phyloP scores from a whole-genome alignment of 257 asterid genomes.

The Jacaranda copaia region DNA sequence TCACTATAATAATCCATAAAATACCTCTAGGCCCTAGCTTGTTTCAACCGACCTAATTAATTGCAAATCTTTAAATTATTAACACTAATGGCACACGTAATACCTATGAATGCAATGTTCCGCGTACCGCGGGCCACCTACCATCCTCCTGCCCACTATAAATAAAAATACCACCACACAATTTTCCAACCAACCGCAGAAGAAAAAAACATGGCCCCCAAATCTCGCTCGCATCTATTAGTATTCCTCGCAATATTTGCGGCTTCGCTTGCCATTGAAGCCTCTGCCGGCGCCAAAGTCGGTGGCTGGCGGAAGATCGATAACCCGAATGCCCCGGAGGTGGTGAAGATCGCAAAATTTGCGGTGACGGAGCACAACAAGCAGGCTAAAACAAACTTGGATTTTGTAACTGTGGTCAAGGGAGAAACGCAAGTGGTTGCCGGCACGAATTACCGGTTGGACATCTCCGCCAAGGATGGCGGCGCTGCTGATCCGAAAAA shows the following conservation, averaged over 20 bases:
- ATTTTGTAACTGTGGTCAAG: slow-evolving; percentile 36
- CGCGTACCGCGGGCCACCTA: background rate
- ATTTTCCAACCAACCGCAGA: background rate
- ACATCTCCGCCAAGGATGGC: slow-evolving; percentile 44
- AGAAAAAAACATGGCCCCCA: slow-evolving; percentile 28
- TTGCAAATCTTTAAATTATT: background rate
- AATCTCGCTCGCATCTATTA: slow-evolving; percentile 12
- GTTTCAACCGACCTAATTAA: background rate
- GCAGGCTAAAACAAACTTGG: slow-evolving; percentile 18
- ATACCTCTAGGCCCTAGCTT: background rate
- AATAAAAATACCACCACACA: background rate
- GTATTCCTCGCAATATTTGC: slow-evolving; percentile 21
- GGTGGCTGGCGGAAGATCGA: slow-evolving; percentile 44
- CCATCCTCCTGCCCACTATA: background rate
- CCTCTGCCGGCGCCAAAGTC: background rate
- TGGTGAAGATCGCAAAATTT: slow-evolving; percentile 43
- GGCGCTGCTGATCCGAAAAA: slow-evolving; percentile 7
- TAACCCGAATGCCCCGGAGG: slow-evolving; percentile 36
- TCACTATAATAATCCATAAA: background rate
- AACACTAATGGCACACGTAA: background rate
- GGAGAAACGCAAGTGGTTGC: slow-evolving; percentile 52
- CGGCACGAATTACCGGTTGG: slow-evolving; percentile 47
- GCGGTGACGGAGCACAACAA: slow-evolving; percentile 57
- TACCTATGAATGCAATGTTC: background rate
- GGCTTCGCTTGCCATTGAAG: background rate